A percentile compares a stretch with the other conserved stretches of the same genome.
Evolutionary conservation across 768 basidiomycete species (phyloP).

Genomic region (Royoungia palumana): DNA sequence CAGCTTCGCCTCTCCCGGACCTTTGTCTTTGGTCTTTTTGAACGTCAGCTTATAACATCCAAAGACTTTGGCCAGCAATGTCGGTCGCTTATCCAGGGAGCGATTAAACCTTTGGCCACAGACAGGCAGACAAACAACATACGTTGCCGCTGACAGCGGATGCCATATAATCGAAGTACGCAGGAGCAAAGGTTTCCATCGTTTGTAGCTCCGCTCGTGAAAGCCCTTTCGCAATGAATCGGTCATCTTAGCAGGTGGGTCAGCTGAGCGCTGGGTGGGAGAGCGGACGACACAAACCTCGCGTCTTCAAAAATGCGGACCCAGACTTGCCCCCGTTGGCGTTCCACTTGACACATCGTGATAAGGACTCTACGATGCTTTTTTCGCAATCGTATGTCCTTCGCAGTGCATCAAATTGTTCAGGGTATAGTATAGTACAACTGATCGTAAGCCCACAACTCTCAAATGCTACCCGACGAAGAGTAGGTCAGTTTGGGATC

Average conservation of each 20-base stretch:
- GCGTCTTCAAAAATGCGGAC: constrained; percentile 93
- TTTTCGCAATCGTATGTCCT: constrained; percentile 92
- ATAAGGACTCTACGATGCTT: constrained; percentile 89
- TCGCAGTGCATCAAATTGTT: constrained; percentile 93
- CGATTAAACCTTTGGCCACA: constrained; percentile 1
- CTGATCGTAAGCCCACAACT: constrained; percentile 88
- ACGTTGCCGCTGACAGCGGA: constrained; percentile 87
- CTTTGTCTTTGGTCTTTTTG: constrained; percentile 70
- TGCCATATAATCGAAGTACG: constrained; percentile 98
- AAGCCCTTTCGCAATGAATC: constrained; percentile 97
- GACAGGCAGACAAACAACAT: constrained; percentile 24
- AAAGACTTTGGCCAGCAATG: constrained; percentile 92
- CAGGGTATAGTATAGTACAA: constrained; percentile 92
- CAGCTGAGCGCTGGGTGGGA: background rate
- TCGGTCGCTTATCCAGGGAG: constrained; percentile 65
- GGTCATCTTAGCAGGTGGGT: constrained; percentile 66
- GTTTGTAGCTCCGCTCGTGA: constrained; percentile 88
- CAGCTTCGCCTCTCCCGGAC: constrained; percentile 61
- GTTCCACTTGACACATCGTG: constrained; percentile 95
- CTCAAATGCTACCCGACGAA: constrained; percentile 64
- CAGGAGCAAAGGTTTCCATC: constrained; percentile 95
- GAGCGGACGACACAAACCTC: constrained; percentile 49
- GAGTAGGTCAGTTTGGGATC: constrained; percentile 6
- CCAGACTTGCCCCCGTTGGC: constrained; percentile 95
- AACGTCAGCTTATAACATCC: constrained; percentile 95